Evolutionary conservation across 2,329 filamentous ascomycete species (phyloP).

Genomic region (Claviceps fusiformis): DNA sequence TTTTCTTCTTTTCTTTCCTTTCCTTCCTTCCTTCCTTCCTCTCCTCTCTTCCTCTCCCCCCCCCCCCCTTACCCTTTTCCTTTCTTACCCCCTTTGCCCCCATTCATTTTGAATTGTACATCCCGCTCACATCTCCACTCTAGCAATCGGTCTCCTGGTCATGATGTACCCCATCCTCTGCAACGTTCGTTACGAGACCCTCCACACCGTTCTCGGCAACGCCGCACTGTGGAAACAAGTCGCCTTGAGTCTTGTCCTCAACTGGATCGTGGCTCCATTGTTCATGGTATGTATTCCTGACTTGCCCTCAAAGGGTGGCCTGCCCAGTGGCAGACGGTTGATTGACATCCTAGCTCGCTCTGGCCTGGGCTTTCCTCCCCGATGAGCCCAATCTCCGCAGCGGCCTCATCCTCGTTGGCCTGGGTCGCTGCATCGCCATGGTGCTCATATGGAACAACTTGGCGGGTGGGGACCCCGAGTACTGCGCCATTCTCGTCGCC

Average conservation of each 20-base stretch:
- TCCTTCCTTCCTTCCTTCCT: not conserved
- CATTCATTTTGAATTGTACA: not conserved
- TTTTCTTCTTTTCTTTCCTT: not conserved
- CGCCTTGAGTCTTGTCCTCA: conserved; percentile 60
- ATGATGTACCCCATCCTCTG: conserved; percentile 95
- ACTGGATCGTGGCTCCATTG: conserved; percentile 73
- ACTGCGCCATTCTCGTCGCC: conserved; percentile 69
- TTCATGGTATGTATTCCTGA: conserved; percentile 48
- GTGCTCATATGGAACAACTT: conserved; percentile 57
- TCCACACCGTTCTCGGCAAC: conserved; percentile 52
- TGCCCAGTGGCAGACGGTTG: not conserved
- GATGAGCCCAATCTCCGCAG: conserved; percentile 43
- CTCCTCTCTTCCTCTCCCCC: not conserved
- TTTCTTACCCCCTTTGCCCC: not conserved
- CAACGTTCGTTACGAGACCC: conserved; percentile 66
- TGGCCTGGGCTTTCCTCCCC: conserved; percentile 56
- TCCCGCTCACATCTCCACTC: not conserved
- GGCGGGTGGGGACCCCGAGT: conserved; percentile 64
- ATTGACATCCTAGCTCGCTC: conserved; percentile 32
- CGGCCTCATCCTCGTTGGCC: conserved; percentile 68
- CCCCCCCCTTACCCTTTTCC: not conserved
- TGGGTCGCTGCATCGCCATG: conserved; percentile 84
- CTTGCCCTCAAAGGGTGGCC: not conserved
- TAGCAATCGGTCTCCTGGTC: conserved; percentile 65
- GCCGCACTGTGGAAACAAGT: conserved; percentile 64